A percentile compares a stretch with the other conserved stretches of the same genome.
Evolutionary conservation across 352 stramenopile genomes (phyloP).

Genomic region (Pythium oligandrum): DNA sequence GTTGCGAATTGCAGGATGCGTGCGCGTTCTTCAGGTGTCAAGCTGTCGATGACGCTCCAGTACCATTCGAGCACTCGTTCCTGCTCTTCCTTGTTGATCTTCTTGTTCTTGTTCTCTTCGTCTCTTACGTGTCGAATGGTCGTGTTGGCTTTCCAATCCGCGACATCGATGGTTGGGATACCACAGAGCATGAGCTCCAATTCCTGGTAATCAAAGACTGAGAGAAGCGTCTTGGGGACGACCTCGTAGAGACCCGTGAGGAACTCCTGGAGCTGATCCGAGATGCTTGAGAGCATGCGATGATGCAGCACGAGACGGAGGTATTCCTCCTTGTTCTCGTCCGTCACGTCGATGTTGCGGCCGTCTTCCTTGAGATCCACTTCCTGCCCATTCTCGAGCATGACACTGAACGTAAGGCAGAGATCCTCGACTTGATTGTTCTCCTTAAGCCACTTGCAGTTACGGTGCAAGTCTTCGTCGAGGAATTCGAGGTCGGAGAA

Average conservation of each 20-base stretch:
- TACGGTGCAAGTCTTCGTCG: constrained; percentile 74
- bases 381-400: constrained; percentile 55
- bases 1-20: constrained; percentile 97
- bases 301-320: constrained; percentile 92
- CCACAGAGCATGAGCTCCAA: constrained; percentile 93
- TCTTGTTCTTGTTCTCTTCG: constrained; percentile 41
- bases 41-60: constrained; percentile 78
- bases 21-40: constrained; percentile 92
- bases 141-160: constrained; percentile 85
- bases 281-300: constrained; percentile 89
- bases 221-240: constrained; percentile 84
- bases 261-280: constrained; percentile 87
- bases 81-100: constrained; percentile 35
- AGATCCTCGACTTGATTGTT: constrained; percentile 65
- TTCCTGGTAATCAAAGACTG: constrained; percentile 93
- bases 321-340: constrained; percentile 95
- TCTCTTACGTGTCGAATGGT: constrained; percentile 32
- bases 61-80: constrained; percentile 87
- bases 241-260: constrained; percentile 91
- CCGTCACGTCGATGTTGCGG: constrained; percentile 89
- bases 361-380: constrained; percentile 92
- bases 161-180: constrained; percentile 77
- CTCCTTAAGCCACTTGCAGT: constrained; percentile 68
- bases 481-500: constrained; percentile 84
- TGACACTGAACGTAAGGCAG: constrained; percentile 73